Evolutionary conservation across 495 filamentous ascomycete genomes (phyloP), one percentile per base, ranked within the genome.

Genomic region (Melanomma pulvis-pyrius): DNA sequence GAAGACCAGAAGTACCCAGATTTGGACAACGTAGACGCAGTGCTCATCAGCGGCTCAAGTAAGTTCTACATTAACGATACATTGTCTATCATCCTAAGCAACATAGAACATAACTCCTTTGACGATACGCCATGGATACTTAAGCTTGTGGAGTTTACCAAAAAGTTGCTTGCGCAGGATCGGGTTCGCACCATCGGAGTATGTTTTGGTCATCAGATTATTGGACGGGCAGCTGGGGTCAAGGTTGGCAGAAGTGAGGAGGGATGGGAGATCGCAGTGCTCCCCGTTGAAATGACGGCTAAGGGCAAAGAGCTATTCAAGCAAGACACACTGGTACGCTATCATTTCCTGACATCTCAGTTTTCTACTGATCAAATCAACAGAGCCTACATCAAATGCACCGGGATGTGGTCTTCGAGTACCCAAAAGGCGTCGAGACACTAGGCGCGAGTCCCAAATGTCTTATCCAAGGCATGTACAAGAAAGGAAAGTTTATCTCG

Each of bases 191-290:
- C 96, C 22, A 80, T 96, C 21, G 92, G 91, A 15, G 83, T 94
- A 28, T 97, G 93, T 74, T 97, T 93, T 75, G 93, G 92, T 19
- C 93, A 97, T 74, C 92, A 97, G 77, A 93, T 97, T 54, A 80
- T 96, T 54, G 91, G 84, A 0, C 82, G 92, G 21, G 92, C 92
- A 1, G 72, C 96, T 61, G 90, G 86, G 0, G 82, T 76, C 30
- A 83, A 83, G 49, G 88, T 96, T 8, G 86, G 80, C n/a, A 77
- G 85, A 44, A 90, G 83, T 69, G 80, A 84, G 30, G 75, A 73
- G 5, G 92, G 90, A 8, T 97, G 93, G 93, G 93, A 97, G 74
- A 79, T 88, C 26, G 85, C 88, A 50, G 92, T 96, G 0, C 84
- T 82, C 11, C 81, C 89, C 32, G 82, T 94, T 51, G 76, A 85